These are phyloP conservation scores for Speleostelium caveatum DNA, from an alignment of 78 protist species.

Conservation along the genomic window DNA sequence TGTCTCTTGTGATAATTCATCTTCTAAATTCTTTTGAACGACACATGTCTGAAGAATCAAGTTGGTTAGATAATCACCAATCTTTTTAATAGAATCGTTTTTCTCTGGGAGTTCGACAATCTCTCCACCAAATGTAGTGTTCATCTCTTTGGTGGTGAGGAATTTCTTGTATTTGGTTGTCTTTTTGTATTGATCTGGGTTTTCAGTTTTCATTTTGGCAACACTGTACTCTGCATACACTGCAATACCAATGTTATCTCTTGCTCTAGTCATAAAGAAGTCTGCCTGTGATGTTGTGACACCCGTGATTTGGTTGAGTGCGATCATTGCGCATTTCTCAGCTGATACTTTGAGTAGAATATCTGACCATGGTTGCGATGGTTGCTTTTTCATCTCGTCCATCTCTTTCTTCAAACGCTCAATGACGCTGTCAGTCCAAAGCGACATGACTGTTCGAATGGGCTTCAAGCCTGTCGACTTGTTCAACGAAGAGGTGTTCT, in stretches of 20 bases:
- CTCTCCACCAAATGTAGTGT: not conserved
- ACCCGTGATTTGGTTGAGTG: constrained; percentile 5
- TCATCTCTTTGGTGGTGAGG: not conserved
- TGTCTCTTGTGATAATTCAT: not conserved
- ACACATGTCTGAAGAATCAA: constrained; percentile 5
- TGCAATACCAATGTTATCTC: constrained; percentile 14
- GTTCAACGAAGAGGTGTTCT: not conserved
- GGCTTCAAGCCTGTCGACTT: constrained; percentile 2
- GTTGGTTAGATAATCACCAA: not conserved
- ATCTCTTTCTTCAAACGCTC: not conserved
- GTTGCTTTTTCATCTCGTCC: not conserved
- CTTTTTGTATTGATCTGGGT: not conserved
- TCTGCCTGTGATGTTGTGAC: not conserved
- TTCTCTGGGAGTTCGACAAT: not conserved
- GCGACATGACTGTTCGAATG: constrained; percentile 21
- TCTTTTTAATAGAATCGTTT: not conserved
- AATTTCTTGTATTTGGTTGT: not conserved
- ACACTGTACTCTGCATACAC: constrained; percentile 21
- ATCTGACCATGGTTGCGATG: not conserved
- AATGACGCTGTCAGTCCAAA: constrained; percentile 6
- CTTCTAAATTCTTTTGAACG: constrained; percentile 12
- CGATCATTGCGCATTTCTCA: not conserved
- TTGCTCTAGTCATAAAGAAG: not conserved
- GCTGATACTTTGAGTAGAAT: not conserved
- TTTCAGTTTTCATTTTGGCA: not conserved